Evolutionary conservation across 805 yeast genomes (phyloP).

Genomic region (Tetrapisispora phaffii): DNA sequence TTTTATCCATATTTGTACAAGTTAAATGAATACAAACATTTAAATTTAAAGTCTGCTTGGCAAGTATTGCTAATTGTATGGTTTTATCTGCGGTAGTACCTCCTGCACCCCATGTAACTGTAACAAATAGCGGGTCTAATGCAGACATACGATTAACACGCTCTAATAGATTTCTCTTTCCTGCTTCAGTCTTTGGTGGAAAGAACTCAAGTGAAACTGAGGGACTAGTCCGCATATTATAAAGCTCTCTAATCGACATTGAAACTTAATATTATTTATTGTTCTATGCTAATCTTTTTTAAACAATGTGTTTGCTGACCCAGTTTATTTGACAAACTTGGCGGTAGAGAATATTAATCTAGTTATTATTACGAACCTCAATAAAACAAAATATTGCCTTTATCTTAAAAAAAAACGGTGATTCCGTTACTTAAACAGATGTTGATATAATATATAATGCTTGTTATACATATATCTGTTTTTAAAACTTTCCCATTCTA

Average conservation of each 20-base stretch:
- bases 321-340: no score
- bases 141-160: conserved; percentile 85
- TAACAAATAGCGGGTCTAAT: conserved; percentile 78
- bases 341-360: no score
- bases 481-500: no score
- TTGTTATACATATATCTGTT: no score
- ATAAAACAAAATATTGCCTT: no score
- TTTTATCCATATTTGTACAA: conserved; percentile 82
- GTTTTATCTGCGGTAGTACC: conserved; percentile 88
- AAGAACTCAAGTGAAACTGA: conserved; percentile 88
- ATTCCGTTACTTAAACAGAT: no score
- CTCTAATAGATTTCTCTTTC: conserved; percentile 72
- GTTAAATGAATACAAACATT: conserved; percentile 92
- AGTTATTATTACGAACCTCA: no score
- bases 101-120: conserved; percentile 98
- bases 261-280: neutral
- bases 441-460: no score
- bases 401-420: no score
- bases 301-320: no score
- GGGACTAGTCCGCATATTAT: conserved; percentile 40
- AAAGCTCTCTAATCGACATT: conserved; percentile 37
- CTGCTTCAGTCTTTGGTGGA: conserved; percentile 92
- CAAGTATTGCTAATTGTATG: conserved; percentile 66
- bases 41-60: conserved; percentile 65
- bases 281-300: neutral